These are phyloP conservation scores for Cladorrhinum sp. DNA, from an alignment of 2,329 filamentous ascomycete species.

Conservation along the genomic window DNA sequence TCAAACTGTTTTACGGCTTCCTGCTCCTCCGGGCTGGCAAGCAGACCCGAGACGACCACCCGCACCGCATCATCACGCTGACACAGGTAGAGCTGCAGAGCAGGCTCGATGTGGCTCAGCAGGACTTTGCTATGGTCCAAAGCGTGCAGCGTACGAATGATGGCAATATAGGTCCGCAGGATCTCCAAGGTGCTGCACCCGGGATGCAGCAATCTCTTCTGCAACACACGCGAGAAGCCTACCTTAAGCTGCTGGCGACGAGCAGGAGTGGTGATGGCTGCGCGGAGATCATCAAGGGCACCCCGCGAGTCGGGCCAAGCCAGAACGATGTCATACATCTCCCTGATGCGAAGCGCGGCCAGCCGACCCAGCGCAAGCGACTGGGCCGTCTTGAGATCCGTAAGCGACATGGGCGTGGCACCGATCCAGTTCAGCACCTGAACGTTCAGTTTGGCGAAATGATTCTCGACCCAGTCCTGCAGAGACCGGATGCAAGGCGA, in stretches of 20 bases:
- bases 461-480: slow-evolving; percentile 64
- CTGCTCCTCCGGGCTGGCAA: slow-evolving; percentile 56
- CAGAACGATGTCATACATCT: slow-evolving; percentile 76
- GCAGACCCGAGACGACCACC: slow-evolving; percentile 70
- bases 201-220: slow-evolving; percentile 67
- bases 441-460: slow-evolving; percentile 62
- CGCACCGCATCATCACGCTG: slow-evolving; percentile 72
- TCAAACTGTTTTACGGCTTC: slow-evolving; percentile 29
- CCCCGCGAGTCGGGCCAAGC: slow-evolving; percentile 69
- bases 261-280: slow-evolving; percentile 65
- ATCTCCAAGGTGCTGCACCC: slow-evolving; percentile 75
- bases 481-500: slow-evolving; percentile 59
- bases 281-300: slow-evolving; percentile 70
- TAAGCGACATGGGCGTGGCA: slow-evolving; percentile 43
- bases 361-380: slow-evolving; percentile 66
- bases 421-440: slow-evolving; percentile 53
- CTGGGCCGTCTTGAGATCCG: slow-evolving; percentile 66
- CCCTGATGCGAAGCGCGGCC: slow-evolving; percentile 64
- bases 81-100: slow-evolving; percentile 72
- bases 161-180: slow-evolving; percentile 71
- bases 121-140: slow-evolving; percentile 76
- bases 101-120: slow-evolving; percentile 68
- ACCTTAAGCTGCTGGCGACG: slow-evolving; percentile 68
- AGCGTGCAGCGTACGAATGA: slow-evolving; percentile 73
- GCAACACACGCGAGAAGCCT: slow-evolving; percentile 63